Percentiles rank a stretch among this genome's conserved stretches.
Conservation (phyloP, 2,329 filamentous ascomycete species). For the Coniella vitis region DNA sequence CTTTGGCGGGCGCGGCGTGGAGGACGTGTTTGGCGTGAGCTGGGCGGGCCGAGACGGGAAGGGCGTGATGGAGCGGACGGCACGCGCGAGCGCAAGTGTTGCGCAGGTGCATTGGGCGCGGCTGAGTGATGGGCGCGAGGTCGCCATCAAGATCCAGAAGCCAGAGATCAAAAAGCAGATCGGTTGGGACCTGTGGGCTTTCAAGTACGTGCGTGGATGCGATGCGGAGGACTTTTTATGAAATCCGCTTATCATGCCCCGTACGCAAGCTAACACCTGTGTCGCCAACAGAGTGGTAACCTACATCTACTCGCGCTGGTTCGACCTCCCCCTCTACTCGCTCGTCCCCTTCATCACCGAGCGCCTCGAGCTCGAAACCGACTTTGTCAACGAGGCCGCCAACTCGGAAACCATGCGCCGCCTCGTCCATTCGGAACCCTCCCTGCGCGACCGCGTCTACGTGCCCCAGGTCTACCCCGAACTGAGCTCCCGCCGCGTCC, state of each 20-base stretch:
- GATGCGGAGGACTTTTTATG: too few species aligned
- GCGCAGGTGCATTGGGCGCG: conserved; percentile 96
- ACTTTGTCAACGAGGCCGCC: conserved; percentile 85
- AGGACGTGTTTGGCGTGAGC: conserved; percentile 89
- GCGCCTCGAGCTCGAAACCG: conserved; percentile 85
- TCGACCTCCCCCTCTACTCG: conserved; percentile 87
- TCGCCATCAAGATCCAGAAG: conserved; percentile 96
- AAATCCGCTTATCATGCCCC: too few species aligned
- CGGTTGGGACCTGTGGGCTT: conserved; percentile 91
- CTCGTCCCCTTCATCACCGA: conserved; percentile 91
- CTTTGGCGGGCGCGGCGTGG: conserved; percentile 73
- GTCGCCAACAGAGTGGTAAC: conserved; percentile 58
- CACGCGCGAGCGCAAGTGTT: conserved; percentile 77
- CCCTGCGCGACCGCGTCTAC: conserved; percentile 75
- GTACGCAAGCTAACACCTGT: too few species aligned
- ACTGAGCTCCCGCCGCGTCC: conserved; percentile 72
- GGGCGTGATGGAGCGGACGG: conserved; percentile 55
- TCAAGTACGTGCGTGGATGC: conserved; percentile 53
- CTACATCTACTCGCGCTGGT: conserved; percentile 76
- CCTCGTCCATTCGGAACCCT: conserved; percentile 68
- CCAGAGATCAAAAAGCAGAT: conserved; percentile 87
- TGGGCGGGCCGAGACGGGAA: conserved; percentile 65
- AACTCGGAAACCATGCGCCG: conserved; percentile 81
- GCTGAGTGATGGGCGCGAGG: conserved; percentile 77
- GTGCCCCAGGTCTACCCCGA: conserved; percentile 80